phyloP scores from a whole-genome alignment of 2,329 filamentous ascomycete species.

The Paracoccidioides lutzii region DNA sequence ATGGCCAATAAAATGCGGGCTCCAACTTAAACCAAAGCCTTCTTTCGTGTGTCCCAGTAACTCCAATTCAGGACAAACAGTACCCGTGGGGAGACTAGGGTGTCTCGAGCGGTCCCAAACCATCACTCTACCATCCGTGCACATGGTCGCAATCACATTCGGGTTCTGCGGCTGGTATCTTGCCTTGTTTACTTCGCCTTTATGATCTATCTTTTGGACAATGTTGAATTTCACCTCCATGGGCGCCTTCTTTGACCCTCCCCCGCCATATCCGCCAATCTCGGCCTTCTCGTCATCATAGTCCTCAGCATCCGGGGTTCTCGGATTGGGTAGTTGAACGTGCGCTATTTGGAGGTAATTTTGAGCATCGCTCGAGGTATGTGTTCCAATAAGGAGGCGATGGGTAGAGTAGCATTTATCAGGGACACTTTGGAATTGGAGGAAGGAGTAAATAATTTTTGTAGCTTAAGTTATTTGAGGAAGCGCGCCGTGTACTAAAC shows the following conservation, averaged over 20 bases:
- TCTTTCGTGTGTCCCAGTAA: conserved; percentile 75
- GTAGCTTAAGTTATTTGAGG: neutral
- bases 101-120: conserved; percentile 97
- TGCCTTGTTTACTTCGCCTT: conserved; percentile 95
- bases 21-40: conserved; percentile 91
- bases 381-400: conserved; percentile 82
- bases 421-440: conserved; percentile 41
- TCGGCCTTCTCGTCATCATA: conserved; percentile 89
- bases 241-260: conserved; percentile 52
- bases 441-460: too few species aligned
- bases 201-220: conserved; percentile 91
- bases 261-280: conserved; percentile 77
- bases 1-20: conserved; percentile 64
- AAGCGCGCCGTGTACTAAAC: conserved; percentile 13
- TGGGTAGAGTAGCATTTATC: conserved; percentile 81
- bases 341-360: conserved; percentile 95
- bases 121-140: conserved; percentile 73
- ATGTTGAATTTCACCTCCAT: conserved; percentile 74
- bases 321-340: conserved; percentile 76
- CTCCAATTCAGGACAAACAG: conserved; percentile 68
- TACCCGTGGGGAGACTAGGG: conserved; percentile 59
- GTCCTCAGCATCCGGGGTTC: conserved; percentile 56
- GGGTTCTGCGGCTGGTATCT: conserved; percentile 96
- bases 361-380: conserved; percentile 71
- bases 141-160: conserved; percentile 88